Conservation (phyloP, 2,329 filamentous ascomycete species). For the Magnaporthiopsis incrustans region DNA sequence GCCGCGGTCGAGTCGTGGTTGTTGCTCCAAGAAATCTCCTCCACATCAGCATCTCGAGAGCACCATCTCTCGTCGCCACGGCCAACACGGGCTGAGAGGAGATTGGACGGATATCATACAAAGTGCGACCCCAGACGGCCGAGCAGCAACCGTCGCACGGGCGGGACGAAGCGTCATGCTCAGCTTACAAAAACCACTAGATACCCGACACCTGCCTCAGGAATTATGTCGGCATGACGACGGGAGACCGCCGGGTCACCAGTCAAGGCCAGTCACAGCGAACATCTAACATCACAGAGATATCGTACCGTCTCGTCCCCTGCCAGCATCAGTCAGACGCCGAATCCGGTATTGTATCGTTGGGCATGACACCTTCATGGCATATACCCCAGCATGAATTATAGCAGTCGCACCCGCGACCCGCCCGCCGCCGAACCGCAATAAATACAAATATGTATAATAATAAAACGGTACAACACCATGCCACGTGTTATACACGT, state of each 20-base stretch:
- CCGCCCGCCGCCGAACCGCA: neutral
- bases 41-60: no score
- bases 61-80: no score
- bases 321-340: neutral
- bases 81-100: no score
- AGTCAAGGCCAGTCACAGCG: neutral
- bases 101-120: no score
- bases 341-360: neutral
- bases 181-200: neutral
- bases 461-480: neutral
- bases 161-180: no score
- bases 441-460: neutral
- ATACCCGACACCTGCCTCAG: neutral
- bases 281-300: neutral
- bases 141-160: no score
- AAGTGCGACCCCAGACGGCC: no score
- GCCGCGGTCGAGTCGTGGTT: no score
- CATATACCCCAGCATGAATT: neutral
- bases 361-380: no score
- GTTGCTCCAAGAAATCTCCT: no score
- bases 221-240: neutral
- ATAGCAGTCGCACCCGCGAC: neutral
- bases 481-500: neutral
- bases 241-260: neutral
- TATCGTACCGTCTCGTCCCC: no score